Conservation (phyloP, 2,329 filamentous ascomycete species). For the Colletotrichum tropicicola region DNA sequence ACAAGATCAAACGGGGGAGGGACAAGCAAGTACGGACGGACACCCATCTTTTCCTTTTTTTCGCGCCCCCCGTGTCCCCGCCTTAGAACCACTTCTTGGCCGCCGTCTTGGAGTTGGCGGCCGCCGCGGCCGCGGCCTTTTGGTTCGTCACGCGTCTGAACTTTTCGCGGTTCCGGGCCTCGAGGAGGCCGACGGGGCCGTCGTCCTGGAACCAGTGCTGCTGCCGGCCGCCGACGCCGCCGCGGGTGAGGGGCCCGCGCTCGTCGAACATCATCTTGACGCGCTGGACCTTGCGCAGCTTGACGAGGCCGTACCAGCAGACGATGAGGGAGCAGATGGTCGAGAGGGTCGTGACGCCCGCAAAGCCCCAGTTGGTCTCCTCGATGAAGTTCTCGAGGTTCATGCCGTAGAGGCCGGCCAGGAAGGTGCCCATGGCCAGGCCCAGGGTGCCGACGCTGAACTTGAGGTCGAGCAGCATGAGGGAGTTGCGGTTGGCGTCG, state of each 20-base stretch:
- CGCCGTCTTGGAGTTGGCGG: slow-evolving; percentile 58
- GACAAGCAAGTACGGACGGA: too few relatives aligned
- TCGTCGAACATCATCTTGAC: slow-evolving; percentile 78
- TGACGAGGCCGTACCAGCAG: slow-evolving; percentile 83
- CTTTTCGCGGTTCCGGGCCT: slow-evolving; percentile 64
- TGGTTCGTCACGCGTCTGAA: slow-evolving; percentile 55
- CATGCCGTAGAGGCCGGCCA: slow-evolving; percentile 99
- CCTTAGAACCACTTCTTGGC: slow-evolving; percentile 33
- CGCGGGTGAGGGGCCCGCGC: slow-evolving; percentile 46
- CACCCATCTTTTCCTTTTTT: background rate
- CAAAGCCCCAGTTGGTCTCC: slow-evolving; percentile 89
- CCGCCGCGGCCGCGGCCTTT: slow-evolving; percentile 16
- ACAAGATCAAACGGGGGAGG: too few relatives aligned
- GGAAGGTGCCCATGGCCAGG: slow-evolving; percentile 92
- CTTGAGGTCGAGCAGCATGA: slow-evolving; percentile 97
- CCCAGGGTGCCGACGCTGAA: slow-evolving; percentile 95
- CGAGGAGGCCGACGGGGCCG: slow-evolving; percentile 58
- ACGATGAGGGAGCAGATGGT: slow-evolving; percentile 78
- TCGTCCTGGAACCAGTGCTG: slow-evolving; percentile 58
- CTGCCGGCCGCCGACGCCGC: slow-evolving; percentile 16
- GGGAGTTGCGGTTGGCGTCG: slow-evolving; percentile 95
- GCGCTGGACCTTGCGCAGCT: slow-evolving; percentile 85
- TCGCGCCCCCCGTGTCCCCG: too few relatives aligned
- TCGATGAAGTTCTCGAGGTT: slow-evolving; percentile 99
- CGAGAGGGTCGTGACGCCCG: slow-evolving; percentile 75